Evolutionary conservation across 2,329 filamentous ascomycete genomes (phyloP), one percentile per base, ranked within the genome.

Genomic region (Xylariaceae sp.): DNA sequence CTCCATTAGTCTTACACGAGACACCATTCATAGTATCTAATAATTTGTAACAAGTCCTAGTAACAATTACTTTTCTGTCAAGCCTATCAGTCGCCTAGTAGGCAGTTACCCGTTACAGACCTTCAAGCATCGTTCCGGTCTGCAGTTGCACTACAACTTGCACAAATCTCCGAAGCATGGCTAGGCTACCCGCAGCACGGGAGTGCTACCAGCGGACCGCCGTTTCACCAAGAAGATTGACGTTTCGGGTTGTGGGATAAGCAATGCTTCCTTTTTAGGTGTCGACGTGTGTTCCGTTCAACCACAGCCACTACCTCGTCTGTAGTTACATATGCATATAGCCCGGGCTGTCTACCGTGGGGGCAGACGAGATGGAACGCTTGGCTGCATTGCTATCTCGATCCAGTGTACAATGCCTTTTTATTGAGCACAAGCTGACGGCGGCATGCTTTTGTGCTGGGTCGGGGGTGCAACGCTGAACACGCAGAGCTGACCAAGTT

Each of bases 101-200:
- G n/a, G n/a, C n/a, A n/a, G n/a, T 50, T 21, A 24, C 16, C 31
- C 31, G 26, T 31, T 17, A 23, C 24, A 56, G 24, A 24, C 45
- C n/a, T 17, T 12, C 28, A 23, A 17, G 28, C 28, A 21, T n/a
- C n/a, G n/a, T n/a, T n/a, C n/a, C n/a, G n/a, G n/a, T n/a, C n/a
- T n/a, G 36, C 29, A 31, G 41, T 47, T 16, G 16, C 36, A 47
- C 34, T 19, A 19, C 28, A 52, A 39, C 19, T 43, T 36, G n/a
- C 26, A 11, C 23, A 31, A 19, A 40, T 24, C n/a, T 24, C 46
- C 46, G 39, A 43, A 28, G 36, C 14, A 46, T 33, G 6, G 36
- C 46, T 43, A 46, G 48, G 55, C 48, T 48, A 29, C 43, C 34
- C 31, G 29, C 49, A 41, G 41, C 17, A 29, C 26, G 14, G 21